A percentile compares a stretch with the other conserved stretches of the same genome.
phyloP scores from a whole-genome alignment of 306 rosid genomes.

The Datisca glomerata region DNA sequence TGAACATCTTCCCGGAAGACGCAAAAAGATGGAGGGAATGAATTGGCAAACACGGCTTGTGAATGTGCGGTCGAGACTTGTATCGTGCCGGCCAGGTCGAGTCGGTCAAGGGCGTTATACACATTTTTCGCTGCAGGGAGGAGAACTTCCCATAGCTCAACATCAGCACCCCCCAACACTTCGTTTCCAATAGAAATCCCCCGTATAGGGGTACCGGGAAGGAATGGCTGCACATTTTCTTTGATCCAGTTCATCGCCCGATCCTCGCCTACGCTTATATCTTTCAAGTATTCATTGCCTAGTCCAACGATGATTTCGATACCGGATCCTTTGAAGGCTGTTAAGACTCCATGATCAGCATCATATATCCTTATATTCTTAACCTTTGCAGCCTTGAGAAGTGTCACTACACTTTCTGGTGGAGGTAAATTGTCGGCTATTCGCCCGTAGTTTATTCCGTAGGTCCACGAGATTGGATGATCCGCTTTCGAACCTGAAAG shows the following conservation, averaged over 20 bases:
- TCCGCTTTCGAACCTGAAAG: slow-evolving; percentile 24
- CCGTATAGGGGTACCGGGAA: slow-evolving; percentile 57
- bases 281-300: slow-evolving; percentile 41
- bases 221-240: slow-evolving; percentile 57
- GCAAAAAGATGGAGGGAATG: slow-evolving; percentile 85
- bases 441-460: slow-evolving; percentile 86
- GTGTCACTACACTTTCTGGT: slow-evolving; percentile 70
- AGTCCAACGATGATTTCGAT: slow-evolving; percentile 48
- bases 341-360: slow-evolving; percentile 47
- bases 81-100: slow-evolving; percentile 27
- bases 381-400: slow-evolving; percentile 76
- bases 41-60: slow-evolving; percentile 74
- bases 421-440: slow-evolving; percentile 69
- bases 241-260: slow-evolving; percentile 84
- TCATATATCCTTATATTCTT: slow-evolving; percentile 71
- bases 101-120: slow-evolving; percentile 38
- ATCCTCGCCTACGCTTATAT: slow-evolving; percentile 53
- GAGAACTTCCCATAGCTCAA: slow-evolving; percentile 56
- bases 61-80: slow-evolving; percentile 91
- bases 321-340: slow-evolving; percentile 77
- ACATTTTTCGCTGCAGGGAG: slow-evolving; percentile 69
- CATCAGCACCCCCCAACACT: slow-evolving; percentile 40
- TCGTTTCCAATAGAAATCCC: slow-evolving; percentile 90
- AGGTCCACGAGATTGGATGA: slow-evolving; percentile 71
- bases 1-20: slow-evolving; percentile 51